Evolutionary conservation across 495 filamentous ascomycete species (phyloP).

Genomic region (Tuber borchii): DNA sequence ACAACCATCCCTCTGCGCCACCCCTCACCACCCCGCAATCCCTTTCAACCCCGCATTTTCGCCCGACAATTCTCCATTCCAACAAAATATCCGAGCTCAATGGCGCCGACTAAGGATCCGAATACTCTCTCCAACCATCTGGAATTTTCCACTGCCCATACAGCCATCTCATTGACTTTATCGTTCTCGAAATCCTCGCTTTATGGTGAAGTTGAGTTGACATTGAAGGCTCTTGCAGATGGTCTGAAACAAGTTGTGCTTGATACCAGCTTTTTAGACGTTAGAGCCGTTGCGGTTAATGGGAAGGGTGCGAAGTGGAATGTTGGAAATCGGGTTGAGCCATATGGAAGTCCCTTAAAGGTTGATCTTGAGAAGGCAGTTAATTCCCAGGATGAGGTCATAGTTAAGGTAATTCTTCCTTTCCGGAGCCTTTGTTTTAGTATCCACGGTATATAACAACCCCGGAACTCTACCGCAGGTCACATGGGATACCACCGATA

Average conservation of each 20-base stretch:
- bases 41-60: not conserved
- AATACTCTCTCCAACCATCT: conserved; percentile 90
- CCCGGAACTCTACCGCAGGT: conserved; percentile 44
- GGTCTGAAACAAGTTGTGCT: conserved; percentile 69
- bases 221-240: conserved; percentile 61
- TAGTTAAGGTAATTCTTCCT: conserved; percentile 34
- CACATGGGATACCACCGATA: conserved; percentile 62
- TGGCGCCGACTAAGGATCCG: conserved; percentile 54
- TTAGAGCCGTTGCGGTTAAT: conserved; percentile 61
- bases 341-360: conserved; percentile 72
- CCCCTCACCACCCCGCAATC: not conserved
- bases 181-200: conserved; percentile 71
- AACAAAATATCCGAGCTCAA: conserved; percentile 5
- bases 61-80: not conserved
- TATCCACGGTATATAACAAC: conserved; percentile 3
- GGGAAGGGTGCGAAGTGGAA: conserved; percentile 58
- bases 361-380: conserved; percentile 61
- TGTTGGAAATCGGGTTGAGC: conserved; percentile 60
- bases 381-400: conserved; percentile 56
- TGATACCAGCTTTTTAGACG: conserved; percentile 74
- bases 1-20: not conserved
- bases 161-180: conserved; percentile 67
- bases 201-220: conserved; percentile 65
- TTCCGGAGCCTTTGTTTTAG: not conserved
- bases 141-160: conserved; percentile 73